phyloP scores from a whole-genome alignment of 1,139 yeast genomes.

The Chernovozyma sophiae-reginae region DNA sequence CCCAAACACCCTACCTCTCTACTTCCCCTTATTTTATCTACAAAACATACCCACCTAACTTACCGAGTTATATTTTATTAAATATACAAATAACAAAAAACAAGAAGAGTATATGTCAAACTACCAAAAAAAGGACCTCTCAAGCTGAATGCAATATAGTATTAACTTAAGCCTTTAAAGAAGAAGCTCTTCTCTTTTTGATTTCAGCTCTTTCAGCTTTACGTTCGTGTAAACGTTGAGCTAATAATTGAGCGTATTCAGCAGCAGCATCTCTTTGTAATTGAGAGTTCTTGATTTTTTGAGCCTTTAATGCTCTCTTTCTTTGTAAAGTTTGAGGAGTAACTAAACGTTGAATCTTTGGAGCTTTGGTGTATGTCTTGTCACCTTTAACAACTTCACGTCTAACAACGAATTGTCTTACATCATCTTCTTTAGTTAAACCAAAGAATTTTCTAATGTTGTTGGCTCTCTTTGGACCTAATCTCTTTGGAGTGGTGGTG shows the following conservation, averaged over 20 bases:
- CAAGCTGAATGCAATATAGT: slow-evolving; percentile 3
- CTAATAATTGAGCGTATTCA: slow-evolving; percentile 98
- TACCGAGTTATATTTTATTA: slow-evolving; percentile 15
- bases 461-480: slow-evolving; percentile 99
- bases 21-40: no score
- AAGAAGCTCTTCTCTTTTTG: slow-evolving; percentile 99
- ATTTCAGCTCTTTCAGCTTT: slow-evolving; percentile 97
- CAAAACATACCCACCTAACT: not conserved
- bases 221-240: slow-evolving; percentile 97
- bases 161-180: slow-evolving; percentile 71
- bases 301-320: slow-evolving; percentile 95
- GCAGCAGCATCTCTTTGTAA: slow-evolving; percentile 99
- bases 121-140: slow-evolving; percentile 4
- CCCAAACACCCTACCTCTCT: no score
- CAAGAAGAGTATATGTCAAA: slow-evolving; percentile 7
- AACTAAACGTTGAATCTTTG: slow-evolving; percentile 99
- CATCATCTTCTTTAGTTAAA: slow-evolving; percentile 96
- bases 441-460: slow-evolving; percentile 99
- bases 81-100: slow-evolving; percentile 17
- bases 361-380: slow-evolving; percentile 99
- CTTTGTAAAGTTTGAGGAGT: slow-evolving; percentile 99
- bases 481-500: slow-evolving; percentile 93
- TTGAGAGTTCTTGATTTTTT: slow-evolving; percentile 95
- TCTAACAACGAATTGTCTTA: slow-evolving; percentile 92
- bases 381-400: slow-evolving; percentile 98